These are phyloP conservation scores for Narthecium ossifragum DNA, from an alignment of 106 monocot species.

Conservation along the genomic window DNA sequence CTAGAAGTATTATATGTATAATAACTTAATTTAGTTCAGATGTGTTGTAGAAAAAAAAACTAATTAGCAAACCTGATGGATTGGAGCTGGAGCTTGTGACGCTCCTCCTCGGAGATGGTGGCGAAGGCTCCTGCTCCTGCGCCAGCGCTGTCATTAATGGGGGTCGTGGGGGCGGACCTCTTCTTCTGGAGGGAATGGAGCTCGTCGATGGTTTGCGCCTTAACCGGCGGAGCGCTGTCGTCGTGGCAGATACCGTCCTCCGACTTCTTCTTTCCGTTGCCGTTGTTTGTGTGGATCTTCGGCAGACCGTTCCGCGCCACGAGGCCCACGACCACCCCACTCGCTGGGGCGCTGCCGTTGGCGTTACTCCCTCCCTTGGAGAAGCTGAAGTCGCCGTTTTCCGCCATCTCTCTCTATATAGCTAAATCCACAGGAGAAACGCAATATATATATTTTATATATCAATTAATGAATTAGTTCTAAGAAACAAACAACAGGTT, in stretches of 20 bases:
- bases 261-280: constrained; percentile 15
- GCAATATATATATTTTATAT: neutral
- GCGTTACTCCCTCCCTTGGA: constrained; percentile 8
- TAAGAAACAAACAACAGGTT: too few species aligned
- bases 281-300: constrained; percentile 47
- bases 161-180: constrained; percentile 89
- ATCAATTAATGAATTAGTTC: neutral
- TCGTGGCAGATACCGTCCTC: constrained; percentile 87
- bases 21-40: too few species aligned
- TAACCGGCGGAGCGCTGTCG: constrained; percentile 81
- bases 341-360: neutral
- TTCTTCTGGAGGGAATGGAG: constrained; percentile 97
- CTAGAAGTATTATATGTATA: too few species aligned
- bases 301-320: constrained; percentile 25
- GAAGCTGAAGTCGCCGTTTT: constrained; percentile 32
- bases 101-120: constrained; percentile 69
- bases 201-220: constrained; percentile 96
- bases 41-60: too few species aligned
- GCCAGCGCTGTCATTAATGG: constrained; percentile 45
- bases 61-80: constrained; percentile 97
- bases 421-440: neutral
- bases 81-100: constrained; percentile 84
- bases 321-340: neutral
- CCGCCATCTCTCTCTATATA: neutral
- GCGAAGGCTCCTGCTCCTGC: constrained; percentile 26